Conservation (phyloP, 441 rosid genomes). For the Jatropha podagrica region DNA sequence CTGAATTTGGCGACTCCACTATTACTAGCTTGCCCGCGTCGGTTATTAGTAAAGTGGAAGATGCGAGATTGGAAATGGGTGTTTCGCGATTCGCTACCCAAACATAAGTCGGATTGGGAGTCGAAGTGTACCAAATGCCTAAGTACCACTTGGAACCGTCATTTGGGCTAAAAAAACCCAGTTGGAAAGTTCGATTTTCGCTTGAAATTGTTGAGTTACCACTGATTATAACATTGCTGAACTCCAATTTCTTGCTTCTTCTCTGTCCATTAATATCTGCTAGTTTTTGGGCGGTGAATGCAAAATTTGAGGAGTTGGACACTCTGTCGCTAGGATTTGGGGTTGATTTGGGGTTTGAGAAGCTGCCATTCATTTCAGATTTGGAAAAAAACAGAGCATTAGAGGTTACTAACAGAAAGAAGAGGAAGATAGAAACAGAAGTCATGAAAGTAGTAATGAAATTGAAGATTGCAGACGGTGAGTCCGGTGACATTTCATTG, state of each 20-base stretch:
- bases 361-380: constrained; percentile 4
- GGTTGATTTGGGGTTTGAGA: neutral
- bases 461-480: neutral
- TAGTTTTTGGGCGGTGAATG: neutral
- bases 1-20: constrained; percentile 26
- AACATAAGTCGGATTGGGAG: constrained; percentile 51
- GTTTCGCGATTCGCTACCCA: constrained; percentile 84
- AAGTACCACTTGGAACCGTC: constrained; percentile 53
- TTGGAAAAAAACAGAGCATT: constrained; percentile 9
- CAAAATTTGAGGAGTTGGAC: neutral
- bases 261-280: neutral
- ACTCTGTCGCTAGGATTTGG: neutral
- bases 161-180: constrained; percentile 63
- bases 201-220: constrained; percentile 55
- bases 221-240: constrained; percentile 32
- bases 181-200: constrained; percentile 41
- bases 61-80: constrained; percentile 38
- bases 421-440: constrained; percentile 24
- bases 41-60: constrained; percentile 40
- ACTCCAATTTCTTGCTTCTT: constrained; percentile 24
- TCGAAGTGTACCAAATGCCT: constrained; percentile 72
- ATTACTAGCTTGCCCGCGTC: constrained; percentile 44
- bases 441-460: constrained; percentile 11
- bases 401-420: neutral
- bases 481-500: constrained; percentile 22